A percentile compares a stretch with the other conserved stretches of the same genome.
phyloP scores from a whole-genome alignment of 2,329 filamentous ascomycete genomes.

The Hypoxylon sp. region DNA sequence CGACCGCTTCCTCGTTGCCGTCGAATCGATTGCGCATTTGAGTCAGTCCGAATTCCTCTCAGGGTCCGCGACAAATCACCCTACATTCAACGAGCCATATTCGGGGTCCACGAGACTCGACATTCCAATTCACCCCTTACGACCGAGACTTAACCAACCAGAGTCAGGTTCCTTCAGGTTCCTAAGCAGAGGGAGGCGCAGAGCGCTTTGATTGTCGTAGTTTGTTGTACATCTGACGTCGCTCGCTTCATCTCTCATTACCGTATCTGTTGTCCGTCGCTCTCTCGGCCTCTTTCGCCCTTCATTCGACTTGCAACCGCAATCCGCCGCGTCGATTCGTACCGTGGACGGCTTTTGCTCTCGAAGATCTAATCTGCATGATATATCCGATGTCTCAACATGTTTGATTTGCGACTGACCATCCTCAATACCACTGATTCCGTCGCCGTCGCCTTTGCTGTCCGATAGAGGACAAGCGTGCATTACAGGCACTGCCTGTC shows the following conservation, averaged over 20 bases:
- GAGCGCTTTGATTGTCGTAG: conserved; percentile 38
- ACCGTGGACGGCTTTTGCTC: conserved; percentile 25
- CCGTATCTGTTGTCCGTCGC: conserved; percentile 31
- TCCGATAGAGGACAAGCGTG: conserved; percentile 51
- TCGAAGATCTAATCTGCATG: conserved; percentile 22
- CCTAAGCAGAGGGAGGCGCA: conserved; percentile 36
- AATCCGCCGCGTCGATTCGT: conserved; percentile 22
- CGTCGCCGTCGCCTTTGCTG: conserved; percentile 49
- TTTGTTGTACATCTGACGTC: conserved; percentile 41
- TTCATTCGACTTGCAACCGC: conserved; percentile 21
- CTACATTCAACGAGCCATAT: conserved; percentile 22
- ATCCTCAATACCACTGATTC: conserved; percentile 48
- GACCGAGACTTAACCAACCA: conserved; percentile 35
- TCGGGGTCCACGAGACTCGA: conserved; percentile 40
- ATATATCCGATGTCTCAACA: conserved; percentile 53
- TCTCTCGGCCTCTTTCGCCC: conserved; percentile 23
- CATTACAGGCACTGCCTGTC: conserved; percentile 48
- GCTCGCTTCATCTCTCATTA: conserved; percentile 42
- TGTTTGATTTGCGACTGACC: conserved; percentile 51
- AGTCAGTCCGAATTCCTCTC: conserved; percentile 20
- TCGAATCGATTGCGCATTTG: conserved; percentile 35
- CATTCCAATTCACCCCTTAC: conserved; percentile 42
- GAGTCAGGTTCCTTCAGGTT: conserved; percentile 14
- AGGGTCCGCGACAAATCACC: conserved; percentile 39
- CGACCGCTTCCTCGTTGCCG: conserved; percentile 20